Evolutionary conservation across 2,329 filamentous ascomycete genomes (phyloP).

Genomic region (Beauveria varroae): DNA sequence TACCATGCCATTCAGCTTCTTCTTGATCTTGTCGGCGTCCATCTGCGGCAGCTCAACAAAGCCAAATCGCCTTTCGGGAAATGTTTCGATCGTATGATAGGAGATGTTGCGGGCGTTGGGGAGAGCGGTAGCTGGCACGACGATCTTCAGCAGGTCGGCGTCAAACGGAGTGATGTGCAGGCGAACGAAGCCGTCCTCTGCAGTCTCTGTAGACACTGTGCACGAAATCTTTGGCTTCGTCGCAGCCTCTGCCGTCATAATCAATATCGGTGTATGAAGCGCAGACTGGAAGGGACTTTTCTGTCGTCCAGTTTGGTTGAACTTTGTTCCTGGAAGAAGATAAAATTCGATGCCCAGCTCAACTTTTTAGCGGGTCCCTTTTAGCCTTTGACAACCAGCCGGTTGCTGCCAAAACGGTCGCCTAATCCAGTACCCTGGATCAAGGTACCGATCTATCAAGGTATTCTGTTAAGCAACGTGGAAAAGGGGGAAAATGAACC

Average conservation of each 20-base stretch:
- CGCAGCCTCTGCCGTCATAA: constrained; percentile 8
- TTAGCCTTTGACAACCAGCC: background rate
- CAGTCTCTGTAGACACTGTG: constrained; percentile 11
- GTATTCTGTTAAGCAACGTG: background rate
- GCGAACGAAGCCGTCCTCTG: constrained; percentile 23
- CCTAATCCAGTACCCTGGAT: background rate
- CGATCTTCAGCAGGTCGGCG: constrained; percentile 60
- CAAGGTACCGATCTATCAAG: background rate
- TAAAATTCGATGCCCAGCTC: constrained; percentile 4
- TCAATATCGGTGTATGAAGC: background rate
- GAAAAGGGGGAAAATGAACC: too few relatives aligned
- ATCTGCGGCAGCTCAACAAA: constrained; percentile 74
- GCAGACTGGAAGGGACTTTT: background rate
- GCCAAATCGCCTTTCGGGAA: constrained; percentile 84
- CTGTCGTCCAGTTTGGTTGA: background rate
- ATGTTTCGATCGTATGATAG: constrained; percentile 79
- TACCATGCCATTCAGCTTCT: constrained; percentile 80
- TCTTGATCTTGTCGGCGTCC: constrained; percentile 85
- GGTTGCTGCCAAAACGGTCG: background rate
- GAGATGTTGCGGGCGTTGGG: constrained; percentile 70
- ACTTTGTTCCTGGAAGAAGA: background rate
- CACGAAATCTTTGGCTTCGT: background rate
- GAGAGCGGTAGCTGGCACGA: constrained; percentile 62
- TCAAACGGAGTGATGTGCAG: constrained; percentile 88
- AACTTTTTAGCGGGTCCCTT: constrained; percentile 13